A percentile compares a stretch with the other conserved stretches of the same genome.
These are phyloP conservation scores for Vachellia collinsii DNA, from an alignment of 306 rosid genomes.

Conservation along the genomic window DNA sequence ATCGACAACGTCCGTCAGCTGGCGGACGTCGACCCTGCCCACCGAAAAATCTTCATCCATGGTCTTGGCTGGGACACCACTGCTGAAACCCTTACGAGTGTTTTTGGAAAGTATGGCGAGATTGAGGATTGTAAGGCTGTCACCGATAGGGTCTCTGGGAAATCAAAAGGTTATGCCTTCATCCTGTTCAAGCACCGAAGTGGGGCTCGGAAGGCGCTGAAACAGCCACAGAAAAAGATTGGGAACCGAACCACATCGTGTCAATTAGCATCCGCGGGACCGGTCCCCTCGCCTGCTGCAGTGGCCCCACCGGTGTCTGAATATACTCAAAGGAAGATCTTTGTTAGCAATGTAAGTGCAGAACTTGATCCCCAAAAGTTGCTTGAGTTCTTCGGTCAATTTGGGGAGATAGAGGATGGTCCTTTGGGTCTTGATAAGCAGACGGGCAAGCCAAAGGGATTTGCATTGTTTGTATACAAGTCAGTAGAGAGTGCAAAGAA, in stretches of 20 bases:
- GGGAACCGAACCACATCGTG: slow-evolving; percentile 50
- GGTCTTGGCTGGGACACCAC: slow-evolving; percentile 83
- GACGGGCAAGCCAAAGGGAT: slow-evolving; percentile 53
- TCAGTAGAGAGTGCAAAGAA: slow-evolving; percentile 41
- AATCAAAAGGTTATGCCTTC: slow-evolving; percentile 72
- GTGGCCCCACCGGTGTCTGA: slow-evolving; percentile 41
- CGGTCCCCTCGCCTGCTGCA: slow-evolving; percentile 46
- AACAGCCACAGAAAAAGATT: slow-evolving; percentile 58
- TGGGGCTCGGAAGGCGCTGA: slow-evolving; percentile 59
- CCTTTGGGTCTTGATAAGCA: slow-evolving; percentile 52
- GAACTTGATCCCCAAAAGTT: slow-evolving; percentile 42
- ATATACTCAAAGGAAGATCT: slow-evolving; percentile 54
- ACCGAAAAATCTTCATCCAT: slow-evolving; percentile 70
- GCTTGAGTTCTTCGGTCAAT: slow-evolving; percentile 40
- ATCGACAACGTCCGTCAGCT: slow-evolving; percentile 52
- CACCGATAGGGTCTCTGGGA: slow-evolving; percentile 61
- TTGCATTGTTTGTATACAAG: slow-evolving; percentile 47
- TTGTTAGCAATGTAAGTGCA: slow-evolving; percentile 50
- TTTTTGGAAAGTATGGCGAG: slow-evolving; percentile 60
- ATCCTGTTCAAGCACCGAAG: slow-evolving; percentile 65
- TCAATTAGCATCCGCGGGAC: slow-evolving; percentile 53
- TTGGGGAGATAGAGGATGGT: slow-evolving; percentile 58
- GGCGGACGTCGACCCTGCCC: slow-evolving; percentile 76
- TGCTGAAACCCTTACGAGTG: slow-evolving; percentile 57
- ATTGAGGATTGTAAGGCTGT: slow-evolving; percentile 77